A percentile compares a stretch with the other conserved stretches of the same genome.
Conservation (phyloP, 2,329 filamentous ascomycete genomes). For the Ceratocystiopsis minuta region DNA sequence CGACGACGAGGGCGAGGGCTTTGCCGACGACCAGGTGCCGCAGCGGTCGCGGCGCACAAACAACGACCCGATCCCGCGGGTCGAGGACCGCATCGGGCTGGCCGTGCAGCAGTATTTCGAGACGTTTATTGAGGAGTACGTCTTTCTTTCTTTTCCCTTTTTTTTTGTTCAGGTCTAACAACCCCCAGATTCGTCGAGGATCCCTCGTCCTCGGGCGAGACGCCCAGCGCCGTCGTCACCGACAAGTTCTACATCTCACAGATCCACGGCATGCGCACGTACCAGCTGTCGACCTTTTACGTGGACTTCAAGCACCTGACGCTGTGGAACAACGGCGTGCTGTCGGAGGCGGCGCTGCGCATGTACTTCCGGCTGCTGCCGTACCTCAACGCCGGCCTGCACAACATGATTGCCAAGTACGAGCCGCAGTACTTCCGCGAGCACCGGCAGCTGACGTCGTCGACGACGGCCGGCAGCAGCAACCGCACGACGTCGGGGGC, state of each 20-base stretch:
- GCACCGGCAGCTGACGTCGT: constrained; percentile 64
- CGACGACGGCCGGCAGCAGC: constrained; percentile 28
- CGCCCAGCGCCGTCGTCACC: constrained; percentile 47
- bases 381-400: constrained; percentile 72
- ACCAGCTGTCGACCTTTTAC: constrained; percentile 68
- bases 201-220: constrained; percentile 41
- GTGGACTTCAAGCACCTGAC: constrained; percentile 75
- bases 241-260: constrained; percentile 76
- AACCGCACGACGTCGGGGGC: constrained; percentile 48
- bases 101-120: constrained; percentile 62
- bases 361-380: constrained; percentile 93
- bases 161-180: neutral
- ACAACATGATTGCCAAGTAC: constrained; percentile 87
- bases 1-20: constrained; percentile 43
- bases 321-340: constrained; percentile 55
- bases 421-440: constrained; percentile 88
- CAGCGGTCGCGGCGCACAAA: constrained; percentile 29
- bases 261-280: constrained; percentile 58
- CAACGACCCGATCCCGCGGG: constrained; percentile 40
- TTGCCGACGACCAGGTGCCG: constrained; percentile 46
- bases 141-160: constrained; percentile 3
- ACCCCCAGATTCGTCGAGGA: constrained; percentile 46
- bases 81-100: constrained; percentile 60
- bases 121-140: constrained; percentile 59
- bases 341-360: constrained; percentile 71